These are phyloP conservation scores for Fraxinus xanthoxyloides DNA, from an alignment of 305 asterid genomes.

Conservation along the genomic window DNA sequence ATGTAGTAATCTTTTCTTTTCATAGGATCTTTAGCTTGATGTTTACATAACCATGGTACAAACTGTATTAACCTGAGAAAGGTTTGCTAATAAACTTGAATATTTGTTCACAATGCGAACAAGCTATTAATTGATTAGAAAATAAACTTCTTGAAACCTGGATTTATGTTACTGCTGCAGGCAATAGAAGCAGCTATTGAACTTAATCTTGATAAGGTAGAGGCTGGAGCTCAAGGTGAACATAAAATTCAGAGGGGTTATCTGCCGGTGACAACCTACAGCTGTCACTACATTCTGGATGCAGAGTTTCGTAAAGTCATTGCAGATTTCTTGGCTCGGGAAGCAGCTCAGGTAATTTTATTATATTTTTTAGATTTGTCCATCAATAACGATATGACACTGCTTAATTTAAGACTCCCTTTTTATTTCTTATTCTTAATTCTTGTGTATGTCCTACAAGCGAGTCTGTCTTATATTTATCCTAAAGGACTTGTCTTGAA, in stretches of 20 bases:
- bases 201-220: slow-evolving; percentile 73
- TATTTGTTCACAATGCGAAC: not conserved
- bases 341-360: slow-evolving; percentile 71
- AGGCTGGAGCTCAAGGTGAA: slow-evolving; percentile 99
- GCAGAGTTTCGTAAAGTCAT: slow-evolving; percentile 64
- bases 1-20: not conserved
- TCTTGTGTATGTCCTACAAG: not conserved
- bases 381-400: not conserved
- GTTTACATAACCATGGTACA: not conserved
- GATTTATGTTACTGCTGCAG: slow-evolving; percentile 36
- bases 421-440: not conserved
- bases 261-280: slow-evolving; percentile 71
- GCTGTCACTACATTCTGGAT: slow-evolving; percentile 73
- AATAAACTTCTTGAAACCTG: slow-evolving; percentile 14
- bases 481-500: not conserved
- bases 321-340: slow-evolving; percentile 72
- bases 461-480: not conserved
- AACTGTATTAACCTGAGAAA: not conserved
- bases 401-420: not conserved
- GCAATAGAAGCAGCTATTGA: slow-evolving; percentile 98
- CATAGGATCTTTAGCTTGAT: not conserved
- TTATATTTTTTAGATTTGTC: not conserved
- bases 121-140: not conserved
- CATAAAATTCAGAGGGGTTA: slow-evolving; percentile 97
- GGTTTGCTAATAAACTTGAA: not conserved